Conservation (phyloP, 1,284 basidiomycete genomes). For the Prillingera fragicola region DNA sequence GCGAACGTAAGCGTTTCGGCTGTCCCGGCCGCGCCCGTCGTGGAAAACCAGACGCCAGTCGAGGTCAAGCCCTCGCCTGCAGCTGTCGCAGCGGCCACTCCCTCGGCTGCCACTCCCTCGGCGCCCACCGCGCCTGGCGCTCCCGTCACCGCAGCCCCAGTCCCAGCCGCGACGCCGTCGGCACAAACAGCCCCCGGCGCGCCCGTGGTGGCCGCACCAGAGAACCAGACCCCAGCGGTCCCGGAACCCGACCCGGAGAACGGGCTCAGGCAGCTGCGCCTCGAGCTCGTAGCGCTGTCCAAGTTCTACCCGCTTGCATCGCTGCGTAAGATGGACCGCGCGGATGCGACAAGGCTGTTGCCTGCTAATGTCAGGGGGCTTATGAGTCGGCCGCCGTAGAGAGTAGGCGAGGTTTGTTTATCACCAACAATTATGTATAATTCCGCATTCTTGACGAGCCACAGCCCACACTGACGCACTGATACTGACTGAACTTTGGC, state of each 20-base stretch:
- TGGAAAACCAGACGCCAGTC: too few relatives aligned
- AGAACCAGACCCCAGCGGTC: background rate
- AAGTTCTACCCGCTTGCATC: conserved; percentile 45
- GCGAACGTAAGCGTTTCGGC: too few relatives aligned
- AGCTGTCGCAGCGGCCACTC: background rate
- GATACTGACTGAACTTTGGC: too few relatives aligned
- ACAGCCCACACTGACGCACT: too few relatives aligned
- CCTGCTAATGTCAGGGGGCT: conserved; percentile 36
- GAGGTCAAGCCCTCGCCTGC: too few relatives aligned
- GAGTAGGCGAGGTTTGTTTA: background rate
- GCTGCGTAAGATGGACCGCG: conserved; percentile 36
- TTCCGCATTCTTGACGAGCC: too few relatives aligned
- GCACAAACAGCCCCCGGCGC: background rate
- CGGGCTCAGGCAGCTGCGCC: conserved; percentile 26
- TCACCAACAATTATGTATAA: too few relatives aligned
- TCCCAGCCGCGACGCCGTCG: conserved; percentile 7
- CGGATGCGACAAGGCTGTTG: conserved; percentile 33
- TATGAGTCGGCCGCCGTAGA: conserved; percentile 22
- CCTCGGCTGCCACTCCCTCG: background rate
- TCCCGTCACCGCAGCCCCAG: conserved; percentile 13
- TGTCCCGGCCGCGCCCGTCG: too few relatives aligned
- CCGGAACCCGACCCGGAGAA: conserved; percentile 10
- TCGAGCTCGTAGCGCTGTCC: conserved; percentile 40
- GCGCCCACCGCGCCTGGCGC: background rate
- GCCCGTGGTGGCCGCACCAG: background rate